A percentile compares a stretch with the other conserved stretches of the same genome.
These are phyloP conservation scores for Fomitiporia mediterranea DNA, from an alignment of 1,284 basidiomycete genomes.

Conservation along the genomic window DNA sequence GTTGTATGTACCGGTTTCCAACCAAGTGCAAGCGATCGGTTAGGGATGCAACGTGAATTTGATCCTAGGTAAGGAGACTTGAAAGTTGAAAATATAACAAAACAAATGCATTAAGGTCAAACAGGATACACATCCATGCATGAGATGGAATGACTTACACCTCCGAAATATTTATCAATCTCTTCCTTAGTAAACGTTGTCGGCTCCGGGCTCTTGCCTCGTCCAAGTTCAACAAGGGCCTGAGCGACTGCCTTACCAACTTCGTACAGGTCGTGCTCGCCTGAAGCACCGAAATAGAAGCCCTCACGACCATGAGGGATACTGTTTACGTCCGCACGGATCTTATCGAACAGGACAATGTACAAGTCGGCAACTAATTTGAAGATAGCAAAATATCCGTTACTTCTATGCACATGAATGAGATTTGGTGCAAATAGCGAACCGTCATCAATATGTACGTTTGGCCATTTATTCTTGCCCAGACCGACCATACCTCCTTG, in stretches of 20 bases:
- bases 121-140: conserved; percentile 5
- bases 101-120: too few species aligned
- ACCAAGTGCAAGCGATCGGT: conserved; percentile 49
- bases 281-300: conserved; percentile 46
- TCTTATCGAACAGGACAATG: conserved; percentile 29
- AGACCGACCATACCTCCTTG: conserved; percentile 41
- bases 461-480: conserved; percentile 44
- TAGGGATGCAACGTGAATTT: conserved; percentile 49
- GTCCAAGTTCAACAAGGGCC: conserved; percentile 33
- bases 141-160: conserved; percentile 23
- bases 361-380: background rate
- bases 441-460: conserved; percentile 44
- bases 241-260: conserved; percentile 30
- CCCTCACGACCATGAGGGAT: conserved; percentile 45
- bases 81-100: too few species aligned
- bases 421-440: conserved; percentile 11
- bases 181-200: conserved; percentile 40
- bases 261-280: conserved; percentile 37
- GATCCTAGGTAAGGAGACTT: conserved; percentile 43
- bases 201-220: conserved; percentile 34
- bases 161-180: conserved; percentile 30
- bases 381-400: conserved; percentile 27
- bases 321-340: conserved; percentile 31
- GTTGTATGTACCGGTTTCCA: conserved; percentile 48
- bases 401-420: too few species aligned